These are phyloP conservation scores for Annulohypoxylon truncatum DNA, from an alignment of 2,329 filamentous ascomycete species.

Conservation along the genomic window DNA sequence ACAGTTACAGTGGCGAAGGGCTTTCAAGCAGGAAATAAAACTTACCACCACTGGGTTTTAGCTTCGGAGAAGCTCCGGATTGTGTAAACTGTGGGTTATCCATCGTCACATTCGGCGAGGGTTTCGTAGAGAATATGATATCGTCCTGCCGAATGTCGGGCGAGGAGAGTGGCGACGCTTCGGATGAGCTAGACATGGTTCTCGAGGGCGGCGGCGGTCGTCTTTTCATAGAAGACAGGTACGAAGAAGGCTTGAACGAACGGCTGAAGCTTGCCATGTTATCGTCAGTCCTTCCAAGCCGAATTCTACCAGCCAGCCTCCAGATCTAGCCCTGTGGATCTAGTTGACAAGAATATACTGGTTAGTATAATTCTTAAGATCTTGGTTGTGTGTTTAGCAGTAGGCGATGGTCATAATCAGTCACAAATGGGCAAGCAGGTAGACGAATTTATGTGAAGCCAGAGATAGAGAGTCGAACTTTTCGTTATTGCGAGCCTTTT, in stretches of 20 bases:
- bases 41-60: conserved; percentile 38
- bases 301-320: conserved; percentile 8
- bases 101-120: conserved; percentile 45
- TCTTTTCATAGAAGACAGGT: conserved; percentile 56
- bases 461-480: conserved; percentile 8
- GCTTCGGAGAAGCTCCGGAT: conserved; percentile 30
- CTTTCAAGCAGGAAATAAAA: conserved; percentile 20
- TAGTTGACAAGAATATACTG: conserved; percentile 12
- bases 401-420: background rate
- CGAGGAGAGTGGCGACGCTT: conserved; percentile 55
- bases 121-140: conserved; percentile 52
- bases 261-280: conserved; percentile 62
- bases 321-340: conserved; percentile 16
- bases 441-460: background rate
- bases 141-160: conserved; percentile 49
- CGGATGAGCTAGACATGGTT: conserved; percentile 61
- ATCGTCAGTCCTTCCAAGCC: conserved; percentile 21
- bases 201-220: conserved; percentile 59
- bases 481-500: background rate
- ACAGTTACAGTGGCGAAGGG: too few species aligned
- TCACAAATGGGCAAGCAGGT: conserved; percentile 1
- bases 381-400: conserved; percentile 3
- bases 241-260: conserved; percentile 61
- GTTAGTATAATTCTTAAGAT: conserved; percentile 24
- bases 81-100: conserved; percentile 34